Conservation (phyloP, 1,284 basidiomycete genomes). For the Schizophyllum amplum region DNA sequence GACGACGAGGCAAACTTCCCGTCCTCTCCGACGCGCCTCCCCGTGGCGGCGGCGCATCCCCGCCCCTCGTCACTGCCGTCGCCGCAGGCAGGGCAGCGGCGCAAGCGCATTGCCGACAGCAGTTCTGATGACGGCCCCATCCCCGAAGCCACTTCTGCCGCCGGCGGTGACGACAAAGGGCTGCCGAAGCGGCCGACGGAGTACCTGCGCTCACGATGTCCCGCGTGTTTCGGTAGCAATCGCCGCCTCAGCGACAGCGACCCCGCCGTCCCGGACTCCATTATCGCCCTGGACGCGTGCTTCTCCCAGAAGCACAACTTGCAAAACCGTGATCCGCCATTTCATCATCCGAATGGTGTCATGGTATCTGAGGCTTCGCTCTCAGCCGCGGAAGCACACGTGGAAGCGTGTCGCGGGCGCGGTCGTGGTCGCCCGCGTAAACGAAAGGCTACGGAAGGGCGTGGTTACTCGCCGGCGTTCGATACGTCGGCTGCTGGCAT, state of each 20-base stretch:
- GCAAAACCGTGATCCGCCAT: slow-evolving; percentile 1
- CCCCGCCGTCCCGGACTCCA: not conserved
- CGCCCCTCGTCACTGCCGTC: too few species aligned
- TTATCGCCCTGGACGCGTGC: slow-evolving; percentile 4
- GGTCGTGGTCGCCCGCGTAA: too few species aligned
- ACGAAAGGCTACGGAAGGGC: too few species aligned
- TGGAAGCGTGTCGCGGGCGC: slow-evolving; percentile 5
- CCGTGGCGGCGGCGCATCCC: too few species aligned
- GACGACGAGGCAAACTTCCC: too few species aligned
- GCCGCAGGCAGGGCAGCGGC: too few species aligned
- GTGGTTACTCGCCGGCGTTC: not conserved
- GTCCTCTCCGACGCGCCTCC: too few species aligned
- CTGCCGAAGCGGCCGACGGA: not conserved
- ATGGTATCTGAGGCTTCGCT: slow-evolving; percentile 13
- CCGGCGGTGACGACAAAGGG: too few species aligned
- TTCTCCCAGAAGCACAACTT: slow-evolving; percentile 13
- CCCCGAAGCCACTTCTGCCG: too few species aligned
- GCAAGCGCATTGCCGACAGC: too few species aligned
- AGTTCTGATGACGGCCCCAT: too few species aligned
- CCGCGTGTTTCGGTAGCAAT: slow-evolving; percentile 6
- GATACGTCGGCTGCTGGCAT: not conserved
- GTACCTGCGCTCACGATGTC: slow-evolving; percentile 2
- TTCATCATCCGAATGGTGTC: slow-evolving; percentile 6
- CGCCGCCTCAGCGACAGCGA: not conserved
- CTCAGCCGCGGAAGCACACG: slow-evolving; percentile 2